Conservation (phyloP, 805 yeast genomes). For the Candida mattraensis region DNA sequence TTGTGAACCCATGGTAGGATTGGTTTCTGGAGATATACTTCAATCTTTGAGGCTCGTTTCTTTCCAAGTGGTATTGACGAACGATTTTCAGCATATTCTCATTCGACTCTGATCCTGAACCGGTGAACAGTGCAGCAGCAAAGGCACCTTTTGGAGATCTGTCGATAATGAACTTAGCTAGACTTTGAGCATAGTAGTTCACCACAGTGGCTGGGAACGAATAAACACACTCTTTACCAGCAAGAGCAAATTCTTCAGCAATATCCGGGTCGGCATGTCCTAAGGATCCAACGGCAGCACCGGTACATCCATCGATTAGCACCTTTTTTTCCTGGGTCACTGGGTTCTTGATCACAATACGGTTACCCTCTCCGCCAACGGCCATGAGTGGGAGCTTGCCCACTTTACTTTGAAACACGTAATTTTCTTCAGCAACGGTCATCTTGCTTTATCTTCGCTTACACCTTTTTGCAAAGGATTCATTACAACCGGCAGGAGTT, state of each 20-base stretch:
- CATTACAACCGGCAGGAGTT: too few species aligned
- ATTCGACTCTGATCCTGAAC: conserved; percentile 76
- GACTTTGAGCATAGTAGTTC: conserved; percentile 38
- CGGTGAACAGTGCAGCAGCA: conserved; percentile 44
- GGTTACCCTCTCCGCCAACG: conserved; percentile 41
- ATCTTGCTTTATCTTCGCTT: background rate
- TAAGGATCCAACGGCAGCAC: conserved; percentile 46
- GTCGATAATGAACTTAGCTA: conserved; percentile 41
- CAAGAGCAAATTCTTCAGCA: conserved; percentile 35
- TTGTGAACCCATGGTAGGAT: conserved; percentile 47
- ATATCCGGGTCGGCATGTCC: conserved; percentile 41
- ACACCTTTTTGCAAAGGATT: background rate
- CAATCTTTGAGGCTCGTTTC: conserved; percentile 36
- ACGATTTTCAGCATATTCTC: conserved; percentile 75
- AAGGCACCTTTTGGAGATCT: conserved; percentile 37
- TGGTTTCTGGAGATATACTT: conserved; percentile 40
- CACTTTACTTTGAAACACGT: conserved; percentile 42
- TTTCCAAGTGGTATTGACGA: conserved; percentile 41
- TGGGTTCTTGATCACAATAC: conserved; percentile 39
- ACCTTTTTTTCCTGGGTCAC: conserved; percentile 33
- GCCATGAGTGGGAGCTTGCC: conserved; percentile 36
- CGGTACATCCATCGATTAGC: conserved; percentile 41
- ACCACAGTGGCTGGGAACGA: conserved; percentile 30
- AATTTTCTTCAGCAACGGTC: conserved; percentile 21
- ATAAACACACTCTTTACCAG: conserved; percentile 33